These are phyloP conservation scores for Melastoma candidum DNA, from an alignment of 441 rosid genomes.

Conservation along the genomic window DNA sequence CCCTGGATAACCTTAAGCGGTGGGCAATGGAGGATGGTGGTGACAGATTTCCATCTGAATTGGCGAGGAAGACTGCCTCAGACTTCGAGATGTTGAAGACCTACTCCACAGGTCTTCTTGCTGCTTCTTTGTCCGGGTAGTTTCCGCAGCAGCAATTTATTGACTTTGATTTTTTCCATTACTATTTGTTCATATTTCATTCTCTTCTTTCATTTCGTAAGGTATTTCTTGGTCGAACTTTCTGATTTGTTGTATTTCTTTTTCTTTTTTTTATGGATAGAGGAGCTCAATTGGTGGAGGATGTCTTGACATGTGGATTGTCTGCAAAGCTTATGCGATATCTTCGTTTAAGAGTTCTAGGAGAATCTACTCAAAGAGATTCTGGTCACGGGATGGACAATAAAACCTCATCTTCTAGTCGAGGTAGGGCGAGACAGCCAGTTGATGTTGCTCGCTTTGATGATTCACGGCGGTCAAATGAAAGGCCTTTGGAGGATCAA, in stretches of 20 bases:
- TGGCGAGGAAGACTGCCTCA: conserved; percentile 50
- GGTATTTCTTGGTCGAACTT: conserved; percentile 6
- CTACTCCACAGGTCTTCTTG: conserved; percentile 92
- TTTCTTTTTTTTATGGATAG: conserved; percentile 20
- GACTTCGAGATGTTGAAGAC: conserved; percentile 83
- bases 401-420: conserved; percentile 37
- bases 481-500: conserved; percentile 33
- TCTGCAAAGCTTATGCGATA: conserved; percentile 90
- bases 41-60: conserved; percentile 43
- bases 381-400: conserved; percentile 36
- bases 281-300: conserved; percentile 87
- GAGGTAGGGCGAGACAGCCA: conserved; percentile 63
- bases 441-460: conserved; percentile 43
- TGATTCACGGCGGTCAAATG: conserved; percentile 29
- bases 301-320: conserved; percentile 86
- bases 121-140: conserved; percentile 76
- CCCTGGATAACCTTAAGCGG: conserved; percentile 62
- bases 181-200: conserved; percentile 1
- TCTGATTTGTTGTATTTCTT: conserved; percentile 4
- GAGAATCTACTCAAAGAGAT: conserved; percentile 77
- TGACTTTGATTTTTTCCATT: conserved; percentile 5
- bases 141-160: conserved; percentile 8
- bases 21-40: conserved; percentile 80
- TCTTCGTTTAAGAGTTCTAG: conserved; percentile 84
- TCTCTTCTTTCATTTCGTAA: conserved; percentile 14